Evolutionary conservation across 2,329 filamentous ascomycete species (phyloP), one percentile per base, ranked within the genome.

Genomic region (Colletotrichum sansevieriae): DNA sequence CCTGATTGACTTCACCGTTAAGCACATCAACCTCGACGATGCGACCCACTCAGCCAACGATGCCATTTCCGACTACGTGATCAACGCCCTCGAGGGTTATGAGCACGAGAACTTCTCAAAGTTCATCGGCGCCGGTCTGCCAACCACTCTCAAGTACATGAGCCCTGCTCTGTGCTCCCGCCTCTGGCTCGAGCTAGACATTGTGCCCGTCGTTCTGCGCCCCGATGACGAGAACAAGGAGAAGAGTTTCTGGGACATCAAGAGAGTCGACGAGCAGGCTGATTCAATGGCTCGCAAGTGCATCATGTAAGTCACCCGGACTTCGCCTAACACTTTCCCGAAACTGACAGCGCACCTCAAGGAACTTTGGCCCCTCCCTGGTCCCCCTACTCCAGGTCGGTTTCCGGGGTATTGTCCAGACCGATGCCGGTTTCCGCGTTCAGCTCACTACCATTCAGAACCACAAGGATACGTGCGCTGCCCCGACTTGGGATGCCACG

Each of bases 211-310:
- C 46, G 86, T 91, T 3, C 83, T 94, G 70, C 82, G 80, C 10
- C 82, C 83, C 5, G 83, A 84, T 62, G 78, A 83, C 12, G 80
- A 83, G 47, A 75, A 78, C 70, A 81, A 82, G 72, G 78, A 77
- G 55, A 79, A 76, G 73, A 79, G 73, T 47, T 83, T 85, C 70
- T 87, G 86, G 83, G 81, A 85, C 52, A 77, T 80, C 39, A 88
- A 89, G 75, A 81, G 84, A n/a, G 85, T 94, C 4, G 93, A 95
- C 73, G 93, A 96, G 76, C 90, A 94, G 77, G 92, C 93, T 1
- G 93, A 95, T 76, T 92, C 91, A 0, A 92, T 95, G 87, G 91
- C 90, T 2, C 85, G 93, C 70, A 95, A 94, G 81, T 93, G 91
- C 76, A 85, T 94, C 70, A 87, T 90, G 90, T 92, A 79, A 78